These are phyloP conservation scores for Vanrija sp. DNA, from an alignment of 1,284 basidiomycete genomes.

Conservation along the genomic window DNA sequence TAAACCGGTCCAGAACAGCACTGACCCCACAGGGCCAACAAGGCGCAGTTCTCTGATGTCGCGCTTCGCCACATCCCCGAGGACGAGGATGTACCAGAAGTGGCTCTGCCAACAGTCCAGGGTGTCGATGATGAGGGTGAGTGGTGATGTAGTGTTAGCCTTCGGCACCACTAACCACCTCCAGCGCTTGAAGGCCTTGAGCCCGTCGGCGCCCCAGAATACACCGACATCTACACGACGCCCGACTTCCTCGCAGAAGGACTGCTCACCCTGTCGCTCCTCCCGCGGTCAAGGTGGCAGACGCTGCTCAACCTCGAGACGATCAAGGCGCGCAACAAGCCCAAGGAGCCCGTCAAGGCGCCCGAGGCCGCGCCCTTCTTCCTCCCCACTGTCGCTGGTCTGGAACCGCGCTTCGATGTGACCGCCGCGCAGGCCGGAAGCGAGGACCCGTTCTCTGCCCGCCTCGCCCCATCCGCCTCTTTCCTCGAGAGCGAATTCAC, in stretches of 20 bases:
- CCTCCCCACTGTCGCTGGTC: conserved; percentile 80
- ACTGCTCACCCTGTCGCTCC: conserved; percentile 82
- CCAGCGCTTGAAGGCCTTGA: conserved; percentile 64
- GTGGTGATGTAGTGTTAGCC: conserved; percentile 53
- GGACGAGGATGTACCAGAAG: conserved; percentile 68
- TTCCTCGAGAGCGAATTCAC: conserved; percentile 70
- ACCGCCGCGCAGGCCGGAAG: conserved; percentile 47
- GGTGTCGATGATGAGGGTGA: conserved; percentile 61
- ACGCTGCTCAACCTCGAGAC: conserved; percentile 92
- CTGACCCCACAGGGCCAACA: conserved; percentile 68
- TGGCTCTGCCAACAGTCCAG: conserved; percentile 76
- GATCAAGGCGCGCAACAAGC: conserved; percentile 95
- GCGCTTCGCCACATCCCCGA: conserved; percentile 68
- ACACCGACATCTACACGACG: conserved; percentile 68
- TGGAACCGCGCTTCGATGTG: conserved; percentile 72
- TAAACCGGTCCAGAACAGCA: not conserved
- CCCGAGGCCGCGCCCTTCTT: conserved; percentile 97
- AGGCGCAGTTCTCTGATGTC: conserved; percentile 85
- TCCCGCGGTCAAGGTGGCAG: conserved; percentile 93
- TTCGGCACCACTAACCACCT: not conserved
- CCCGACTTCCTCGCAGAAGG: conserved; percentile 81
- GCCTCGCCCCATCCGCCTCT: conserved; percentile 56
- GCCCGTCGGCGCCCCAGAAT: conserved; percentile 57
- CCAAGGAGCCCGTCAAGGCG: conserved; percentile 89
- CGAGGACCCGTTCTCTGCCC: conserved; percentile 53